These are phyloP conservation scores for Botryotinia convoluta DNA, from an alignment of 2,329 filamentous ascomycete genomes.

Conservation along the genomic window DNA sequence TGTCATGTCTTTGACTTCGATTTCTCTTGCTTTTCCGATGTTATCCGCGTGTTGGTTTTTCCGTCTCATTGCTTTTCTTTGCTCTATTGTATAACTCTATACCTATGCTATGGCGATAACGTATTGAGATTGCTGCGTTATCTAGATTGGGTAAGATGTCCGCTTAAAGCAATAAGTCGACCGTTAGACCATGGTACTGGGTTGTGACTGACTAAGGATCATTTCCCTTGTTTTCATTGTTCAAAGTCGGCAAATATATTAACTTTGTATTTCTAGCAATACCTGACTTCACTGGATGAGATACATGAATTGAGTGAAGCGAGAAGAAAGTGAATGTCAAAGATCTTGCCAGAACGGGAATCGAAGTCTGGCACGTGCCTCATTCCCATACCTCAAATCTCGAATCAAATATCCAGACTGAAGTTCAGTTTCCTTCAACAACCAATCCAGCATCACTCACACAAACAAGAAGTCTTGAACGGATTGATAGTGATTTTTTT, in stretches of 20 bases:
- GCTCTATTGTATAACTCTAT: background rate
- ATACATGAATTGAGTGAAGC: background rate
- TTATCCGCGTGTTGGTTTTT: fast-evolving
- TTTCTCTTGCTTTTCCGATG: background rate
- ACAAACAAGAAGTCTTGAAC: background rate
- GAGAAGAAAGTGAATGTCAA: background rate
- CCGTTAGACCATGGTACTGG: background rate
- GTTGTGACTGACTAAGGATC: background rate
- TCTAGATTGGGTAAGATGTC: background rate
- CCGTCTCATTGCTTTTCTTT: background rate
- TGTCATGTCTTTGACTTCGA: fast-evolving
- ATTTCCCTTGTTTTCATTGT: background rate
- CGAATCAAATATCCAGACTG: no score
- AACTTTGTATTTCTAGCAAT: background rate
- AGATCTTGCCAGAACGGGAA: background rate
- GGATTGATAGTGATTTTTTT: background rate
- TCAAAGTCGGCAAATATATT: background rate
- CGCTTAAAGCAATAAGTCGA: background rate
- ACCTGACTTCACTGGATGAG: background rate
- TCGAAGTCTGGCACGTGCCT: background rate
- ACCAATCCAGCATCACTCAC: background rate
- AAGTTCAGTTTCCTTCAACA: background rate
- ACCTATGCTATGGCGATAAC: fast-evolving
- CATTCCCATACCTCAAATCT: background rate
- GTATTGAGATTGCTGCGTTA: background rate